phyloP scores from a whole-genome alignment of 73 alveolate species.

The Tetrahymena malaccensis region DNA sequence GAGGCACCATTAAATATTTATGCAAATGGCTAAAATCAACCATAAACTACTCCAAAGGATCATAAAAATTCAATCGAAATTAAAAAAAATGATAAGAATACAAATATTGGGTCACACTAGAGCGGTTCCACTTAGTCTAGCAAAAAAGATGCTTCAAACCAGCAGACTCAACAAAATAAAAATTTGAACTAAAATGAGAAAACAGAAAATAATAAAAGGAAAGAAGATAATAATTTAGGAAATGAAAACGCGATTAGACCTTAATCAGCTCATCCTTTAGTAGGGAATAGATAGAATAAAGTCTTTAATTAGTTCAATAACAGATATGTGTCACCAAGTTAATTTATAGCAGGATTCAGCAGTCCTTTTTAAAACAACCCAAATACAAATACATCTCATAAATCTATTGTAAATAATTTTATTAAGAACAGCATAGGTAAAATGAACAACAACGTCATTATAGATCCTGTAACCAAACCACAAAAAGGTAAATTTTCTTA shows the following conservation, averaged over 20 bases:
- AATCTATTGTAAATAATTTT: not conserved
- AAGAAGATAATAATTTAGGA: not conserved
- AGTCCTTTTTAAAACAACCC: not conserved
- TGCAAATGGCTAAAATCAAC: not conserved
- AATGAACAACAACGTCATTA: not conserved
- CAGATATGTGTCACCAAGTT: not conserved
- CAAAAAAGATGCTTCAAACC: not conserved
- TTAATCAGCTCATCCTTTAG: not conserved
- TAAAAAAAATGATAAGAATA: not conserved
- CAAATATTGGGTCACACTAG: not conserved
- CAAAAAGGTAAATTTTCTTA: not conserved
- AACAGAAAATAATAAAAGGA: not conserved
- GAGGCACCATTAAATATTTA: not conserved
- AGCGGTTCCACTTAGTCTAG: not conserved
- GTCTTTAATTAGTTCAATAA: not conserved
- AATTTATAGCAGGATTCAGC: not conserved
- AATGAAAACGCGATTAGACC: not conserved
- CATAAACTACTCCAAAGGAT: not conserved
- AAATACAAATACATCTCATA: not conserved
- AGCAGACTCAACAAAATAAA: not conserved
- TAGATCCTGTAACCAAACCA: not conserved
- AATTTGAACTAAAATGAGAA: not conserved
- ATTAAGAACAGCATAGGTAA: not conserved
- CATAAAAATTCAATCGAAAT: not conserved
- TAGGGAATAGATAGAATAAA: not conserved